Percentiles rank a stretch among this genome's conserved stretches.
Conservation (phyloP, 805 yeast species). For the Barnettozyma californica region DNA sequence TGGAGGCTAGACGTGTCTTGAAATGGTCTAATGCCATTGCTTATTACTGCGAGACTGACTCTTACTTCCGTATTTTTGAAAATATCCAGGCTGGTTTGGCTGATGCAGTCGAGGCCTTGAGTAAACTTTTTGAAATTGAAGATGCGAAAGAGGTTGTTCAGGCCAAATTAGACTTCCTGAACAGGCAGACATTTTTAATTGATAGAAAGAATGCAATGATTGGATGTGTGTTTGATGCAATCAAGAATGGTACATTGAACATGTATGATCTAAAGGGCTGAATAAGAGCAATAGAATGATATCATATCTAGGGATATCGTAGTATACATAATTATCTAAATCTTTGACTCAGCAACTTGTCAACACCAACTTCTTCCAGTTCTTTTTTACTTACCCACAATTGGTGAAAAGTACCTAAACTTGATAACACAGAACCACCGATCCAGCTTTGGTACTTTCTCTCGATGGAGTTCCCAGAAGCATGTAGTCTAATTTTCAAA, state of each 20-base stretch:
- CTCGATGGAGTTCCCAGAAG: conserved; percentile 73
- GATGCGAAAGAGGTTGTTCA: conserved; percentile 32
- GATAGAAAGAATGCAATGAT: conserved; percentile 34
- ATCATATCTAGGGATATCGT: not conserved
- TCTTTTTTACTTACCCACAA: conserved; percentile 88
- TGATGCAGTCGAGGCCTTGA: conserved; percentile 62
- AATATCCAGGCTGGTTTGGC: conserved; percentile 61
- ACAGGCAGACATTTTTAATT: conserved; percentile 30
- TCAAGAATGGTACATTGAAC: conserved; percentile 3
- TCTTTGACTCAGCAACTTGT: conserved; percentile 71
- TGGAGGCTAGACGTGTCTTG: conserved; percentile 66
- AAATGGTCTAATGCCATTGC: conserved; percentile 91
- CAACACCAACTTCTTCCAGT: conserved; percentile 84
- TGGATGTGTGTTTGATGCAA: conserved; percentile 26
- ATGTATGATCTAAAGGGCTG: conserved; percentile 1
- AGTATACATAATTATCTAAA: conserved; percentile 48
- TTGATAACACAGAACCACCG: conserved; percentile 84
- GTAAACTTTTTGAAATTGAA: conserved; percentile 47
- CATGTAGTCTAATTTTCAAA: conserved; percentile 74
- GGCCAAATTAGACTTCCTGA: conserved; percentile 32
- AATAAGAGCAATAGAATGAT: not conserved
- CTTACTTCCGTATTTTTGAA: conserved; percentile 61
- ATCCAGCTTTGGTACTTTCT: conserved; percentile 83
- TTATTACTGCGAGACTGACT: conserved; percentile 52
- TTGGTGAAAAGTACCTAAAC: conserved; percentile 92